Percentiles rank a stretch among this genome's conserved stretches.
Conservation (phyloP, 495 filamentous ascomycete species). For the Mytilinidion resinicola region DNA sequence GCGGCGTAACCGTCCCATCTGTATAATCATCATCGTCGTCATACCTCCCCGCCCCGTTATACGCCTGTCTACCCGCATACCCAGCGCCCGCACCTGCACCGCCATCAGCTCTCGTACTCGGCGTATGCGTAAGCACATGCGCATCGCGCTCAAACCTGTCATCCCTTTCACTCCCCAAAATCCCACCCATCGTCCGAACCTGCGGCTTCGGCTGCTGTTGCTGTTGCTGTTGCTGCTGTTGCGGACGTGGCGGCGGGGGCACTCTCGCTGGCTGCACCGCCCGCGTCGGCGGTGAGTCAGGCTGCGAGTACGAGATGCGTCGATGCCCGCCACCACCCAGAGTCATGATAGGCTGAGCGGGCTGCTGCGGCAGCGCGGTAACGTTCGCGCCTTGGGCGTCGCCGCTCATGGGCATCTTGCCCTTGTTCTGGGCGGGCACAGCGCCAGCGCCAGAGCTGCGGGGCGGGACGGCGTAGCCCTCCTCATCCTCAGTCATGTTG, state of each 20-base stretch:
- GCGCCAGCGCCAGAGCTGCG: conserved; percentile 7
- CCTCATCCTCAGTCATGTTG: conserved; percentile 2
- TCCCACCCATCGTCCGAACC: conserved; percentile 24
- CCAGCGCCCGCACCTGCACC: not conserved
- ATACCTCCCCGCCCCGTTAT: conserved; percentile 21
- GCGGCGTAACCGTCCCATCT: not conserved
- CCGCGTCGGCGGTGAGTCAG: not conserved
- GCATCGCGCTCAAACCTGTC: conserved; percentile 17
- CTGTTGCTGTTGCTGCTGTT: not conserved
- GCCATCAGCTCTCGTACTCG: conserved; percentile 1
- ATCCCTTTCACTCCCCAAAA: conserved; percentile 18
- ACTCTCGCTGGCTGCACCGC: not conserved
- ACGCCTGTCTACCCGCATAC: not conserved
- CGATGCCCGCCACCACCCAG: not conserved
- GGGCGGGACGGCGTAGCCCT: conserved; percentile 10
- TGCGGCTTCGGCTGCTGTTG: conserved; percentile 1
- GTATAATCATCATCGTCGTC: conserved; percentile 3
- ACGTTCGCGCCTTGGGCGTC: not conserved
- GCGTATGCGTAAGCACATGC: conserved; percentile 1
- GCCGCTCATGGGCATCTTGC: not conserved
- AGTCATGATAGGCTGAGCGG: not conserved
- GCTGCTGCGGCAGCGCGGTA: not conserved
- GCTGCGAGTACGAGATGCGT: not conserved
- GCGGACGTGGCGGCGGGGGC: not conserved
- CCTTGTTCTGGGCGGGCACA: not conserved